Percentiles rank a stretch among this genome's conserved stretches.
These are phyloP conservation scores for Xylaria sp. DNA, from an alignment of 2,329 filamentous ascomycete species.

Conservation along the genomic window DNA sequence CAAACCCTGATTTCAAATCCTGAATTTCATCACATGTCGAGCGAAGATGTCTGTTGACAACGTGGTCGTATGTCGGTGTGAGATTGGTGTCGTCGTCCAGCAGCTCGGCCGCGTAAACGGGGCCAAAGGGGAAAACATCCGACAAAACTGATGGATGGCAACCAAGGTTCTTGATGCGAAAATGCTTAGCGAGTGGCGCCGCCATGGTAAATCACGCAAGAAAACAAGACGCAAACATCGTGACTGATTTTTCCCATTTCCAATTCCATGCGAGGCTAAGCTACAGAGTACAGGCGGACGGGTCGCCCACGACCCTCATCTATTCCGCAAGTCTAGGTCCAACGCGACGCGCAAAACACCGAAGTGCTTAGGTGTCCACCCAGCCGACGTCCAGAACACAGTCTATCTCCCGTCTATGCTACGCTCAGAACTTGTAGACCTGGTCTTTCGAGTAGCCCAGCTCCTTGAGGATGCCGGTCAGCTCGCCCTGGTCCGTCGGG, in stretches of 20 bases:
- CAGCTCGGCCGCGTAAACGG: not conserved
- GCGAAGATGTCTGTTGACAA: not conserved
- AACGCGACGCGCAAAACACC: constrained; percentile 4
- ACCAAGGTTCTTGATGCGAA: not conserved
- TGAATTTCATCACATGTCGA: not conserved
- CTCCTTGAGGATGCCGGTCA: constrained; percentile 79
- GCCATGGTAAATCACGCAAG: not conserved
- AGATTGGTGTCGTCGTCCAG: not conserved
- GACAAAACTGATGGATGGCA: not conserved
- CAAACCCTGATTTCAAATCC: too few species aligned
- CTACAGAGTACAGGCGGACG: constrained; percentile 13
- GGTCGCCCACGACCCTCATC: constrained; percentile 1
- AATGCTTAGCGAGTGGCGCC: not conserved
- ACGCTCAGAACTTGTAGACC: constrained; percentile 85
- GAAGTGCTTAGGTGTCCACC: not conserved
- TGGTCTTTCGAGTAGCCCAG: constrained; percentile 85
- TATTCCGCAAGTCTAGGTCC: constrained; percentile 14
- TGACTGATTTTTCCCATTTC: constrained; percentile 2
- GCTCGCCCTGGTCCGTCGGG: constrained; percentile 91
- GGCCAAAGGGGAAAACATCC: not conserved
- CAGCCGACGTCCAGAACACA: constrained; percentile 4
- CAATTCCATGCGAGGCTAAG: constrained; percentile 2
- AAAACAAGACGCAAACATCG: not conserved
- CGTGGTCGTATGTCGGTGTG: not conserved
- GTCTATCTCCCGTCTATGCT: constrained; percentile 4